Conservation (phyloP, 2,329 filamentous ascomycete species). For the Ceratocystis colombiana region DNA sequence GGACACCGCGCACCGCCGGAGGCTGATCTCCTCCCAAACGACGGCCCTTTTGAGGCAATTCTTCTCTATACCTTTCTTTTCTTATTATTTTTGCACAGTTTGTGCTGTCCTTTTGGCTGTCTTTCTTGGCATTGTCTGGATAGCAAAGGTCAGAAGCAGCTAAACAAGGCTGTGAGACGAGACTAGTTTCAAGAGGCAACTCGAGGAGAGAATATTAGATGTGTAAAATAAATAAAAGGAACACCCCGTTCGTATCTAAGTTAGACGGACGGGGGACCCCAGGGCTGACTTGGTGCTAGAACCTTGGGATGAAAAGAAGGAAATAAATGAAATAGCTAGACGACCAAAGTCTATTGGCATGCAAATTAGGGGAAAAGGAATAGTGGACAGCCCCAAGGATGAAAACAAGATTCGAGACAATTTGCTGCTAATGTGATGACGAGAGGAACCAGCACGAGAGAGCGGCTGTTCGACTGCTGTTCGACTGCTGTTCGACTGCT, state of each 20-base stretch:
- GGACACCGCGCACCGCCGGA: not conserved
- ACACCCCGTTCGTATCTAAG: not conserved
- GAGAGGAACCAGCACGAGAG: too few species aligned
- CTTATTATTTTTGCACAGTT: not conserved
- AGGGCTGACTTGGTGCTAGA: not conserved
- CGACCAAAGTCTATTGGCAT: not conserved
- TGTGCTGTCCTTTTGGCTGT: not conserved
- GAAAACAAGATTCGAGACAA: not conserved
- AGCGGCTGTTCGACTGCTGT: not conserved
- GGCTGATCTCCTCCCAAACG: not conserved
- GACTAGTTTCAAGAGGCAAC: slow-evolving; percentile 5
- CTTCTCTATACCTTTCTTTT: not conserved
- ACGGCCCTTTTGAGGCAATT: not conserved
- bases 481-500: not conserved
- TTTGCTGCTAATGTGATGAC: not conserved
- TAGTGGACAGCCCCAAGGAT: not conserved
- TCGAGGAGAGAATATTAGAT: not conserved
- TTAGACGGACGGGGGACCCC: not conserved
- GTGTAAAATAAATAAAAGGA: not conserved
- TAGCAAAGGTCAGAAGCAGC: not conserved
- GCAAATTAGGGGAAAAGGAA: slow-evolving; percentile 2
- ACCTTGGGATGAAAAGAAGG: slow-evolving; percentile 1
- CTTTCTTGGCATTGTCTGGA: slow-evolving; percentile 9
- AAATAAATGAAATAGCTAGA: not conserved
- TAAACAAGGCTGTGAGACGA: slow-evolving; percentile 12